phyloP scores from a whole-genome alignment of 2,329 filamentous ascomycete genomes.

The Graphilbum sp. region DNA sequence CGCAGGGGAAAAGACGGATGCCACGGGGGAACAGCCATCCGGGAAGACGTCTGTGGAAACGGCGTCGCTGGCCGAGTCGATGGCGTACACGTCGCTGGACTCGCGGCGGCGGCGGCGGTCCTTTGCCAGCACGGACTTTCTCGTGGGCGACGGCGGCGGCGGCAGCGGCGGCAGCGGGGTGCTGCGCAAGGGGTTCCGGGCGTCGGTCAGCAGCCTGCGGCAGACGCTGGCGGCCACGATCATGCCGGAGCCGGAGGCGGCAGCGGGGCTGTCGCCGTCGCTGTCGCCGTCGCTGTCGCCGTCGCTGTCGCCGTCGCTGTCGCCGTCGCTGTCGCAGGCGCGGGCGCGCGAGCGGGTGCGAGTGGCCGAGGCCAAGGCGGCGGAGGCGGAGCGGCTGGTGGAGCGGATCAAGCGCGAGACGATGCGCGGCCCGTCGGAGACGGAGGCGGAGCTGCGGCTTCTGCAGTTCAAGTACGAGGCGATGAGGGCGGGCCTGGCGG shows the following conservation, averaged over 20 bases:
- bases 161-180: no score
- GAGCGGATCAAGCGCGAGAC: slow-evolving; percentile 3
- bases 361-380: neutral
- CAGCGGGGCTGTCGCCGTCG: no score
- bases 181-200: neutral
- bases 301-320: no score
- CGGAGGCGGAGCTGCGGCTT: slow-evolving; percentile 7
- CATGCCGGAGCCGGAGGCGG: neutral
- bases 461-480: slow-evolving; percentile 8
- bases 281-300: no score
- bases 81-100: neutral
- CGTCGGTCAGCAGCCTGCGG: slow-evolving; percentile 2
- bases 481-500: slow-evolving; percentile 1
- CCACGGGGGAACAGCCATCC: no score
- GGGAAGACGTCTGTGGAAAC: no score
- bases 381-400: neutral
- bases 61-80: neutral
- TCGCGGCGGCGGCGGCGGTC: neutral
- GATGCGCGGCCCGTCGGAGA: neutral
- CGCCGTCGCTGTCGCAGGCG: neutral
- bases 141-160: no score
- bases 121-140: no score
- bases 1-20: no score
- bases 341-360: neutral
- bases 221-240: neutral